A percentile compares a stretch with the other conserved stretches of the same genome.
These are phyloP conservation scores for Starmerella sp. DNA, from an alignment of 805 yeast genomes.

Conservation along the genomic window DNA sequence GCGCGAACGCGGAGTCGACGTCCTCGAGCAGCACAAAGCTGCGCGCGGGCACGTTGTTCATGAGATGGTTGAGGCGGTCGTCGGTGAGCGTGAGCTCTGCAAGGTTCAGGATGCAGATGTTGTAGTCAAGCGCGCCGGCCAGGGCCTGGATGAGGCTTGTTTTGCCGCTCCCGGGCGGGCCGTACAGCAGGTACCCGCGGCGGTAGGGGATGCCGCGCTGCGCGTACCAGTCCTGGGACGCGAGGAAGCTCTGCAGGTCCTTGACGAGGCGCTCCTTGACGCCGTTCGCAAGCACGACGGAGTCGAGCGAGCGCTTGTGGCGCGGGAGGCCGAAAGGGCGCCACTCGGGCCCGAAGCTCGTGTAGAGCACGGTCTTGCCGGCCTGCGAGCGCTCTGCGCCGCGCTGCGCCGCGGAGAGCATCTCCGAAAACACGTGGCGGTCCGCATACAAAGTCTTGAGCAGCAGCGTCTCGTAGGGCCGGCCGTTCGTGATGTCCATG, in stretches of 20 bases:
- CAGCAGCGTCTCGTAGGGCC: conserved; percentile 94
- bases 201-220: conserved; percentile 96
- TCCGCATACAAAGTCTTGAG: conserved; percentile 82
- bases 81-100: conserved; percentile 89
- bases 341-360: conserved; percentile 99
- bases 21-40: conserved; percentile 80
- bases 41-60: conserved; percentile 92
- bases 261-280: conserved; percentile 51
- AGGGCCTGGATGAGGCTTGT: conserved; percentile 92
- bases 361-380: conserved; percentile 87
- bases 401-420: conserved; percentile 72
- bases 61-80: conserved; percentile 83
- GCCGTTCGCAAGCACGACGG: conserved; percentile 74
- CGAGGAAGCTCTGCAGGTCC: conserved; percentile 73
- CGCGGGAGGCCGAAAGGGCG: conserved; percentile 95
- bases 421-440: conserved; percentile 51
- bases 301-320: conserved; percentile 68
- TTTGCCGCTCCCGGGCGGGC: conserved; percentile 97
- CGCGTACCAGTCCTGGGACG: conserved; percentile 80
- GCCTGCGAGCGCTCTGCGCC: conserved; percentile 73
- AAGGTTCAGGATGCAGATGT: conserved; percentile 82
- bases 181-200: conserved; percentile 84
- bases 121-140: conserved; percentile 93
- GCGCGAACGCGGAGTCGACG: conserved; percentile 88
- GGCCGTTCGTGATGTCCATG: conserved; percentile 78